A percentile compares a stretch with the other conserved stretches of the same genome.
Conservation (phyloP, 805 yeast genomes). For the Metschnikowia dekortorum region DNA sequence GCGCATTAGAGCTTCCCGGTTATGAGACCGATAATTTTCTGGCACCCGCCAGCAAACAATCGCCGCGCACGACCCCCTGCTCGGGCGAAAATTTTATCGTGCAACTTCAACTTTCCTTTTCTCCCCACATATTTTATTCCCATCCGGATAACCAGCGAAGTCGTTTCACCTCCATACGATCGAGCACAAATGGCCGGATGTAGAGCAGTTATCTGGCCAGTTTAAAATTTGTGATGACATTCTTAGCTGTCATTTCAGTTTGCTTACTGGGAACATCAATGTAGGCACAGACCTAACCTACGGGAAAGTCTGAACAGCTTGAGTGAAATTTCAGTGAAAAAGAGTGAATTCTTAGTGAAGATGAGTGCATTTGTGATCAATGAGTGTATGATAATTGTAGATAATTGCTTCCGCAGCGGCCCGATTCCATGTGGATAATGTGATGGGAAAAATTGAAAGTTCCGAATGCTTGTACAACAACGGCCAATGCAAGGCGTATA, state of each 20-base stretch:
- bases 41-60: not conserved
- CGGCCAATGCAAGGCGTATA: too few species aligned
- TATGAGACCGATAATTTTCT: not conserved
- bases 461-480: too few species aligned
- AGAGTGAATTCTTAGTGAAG: too few species aligned
- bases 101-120: not conserved
- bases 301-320: not conserved
- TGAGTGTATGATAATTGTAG: not conserved
- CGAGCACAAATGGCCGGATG: conserved; percentile 49
- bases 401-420: not conserved
- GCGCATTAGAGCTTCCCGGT: not conserved
- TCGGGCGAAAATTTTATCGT: conserved; percentile 1
- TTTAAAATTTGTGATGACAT: conserved; percentile 30
- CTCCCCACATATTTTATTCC: conserved; percentile 19
- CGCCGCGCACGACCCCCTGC: conserved; percentile 7
- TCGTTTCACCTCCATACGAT: conserved; percentile 36
- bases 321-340: not conserved
- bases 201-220: conserved; percentile 28
- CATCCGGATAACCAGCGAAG: conserved; percentile 46
- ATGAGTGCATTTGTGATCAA: not conserved
- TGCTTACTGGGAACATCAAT: conserved; percentile 42
- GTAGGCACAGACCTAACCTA: not conserved
- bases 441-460: too few species aligned
- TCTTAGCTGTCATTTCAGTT: conserved; percentile 26
- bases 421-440: not conserved